Base-by-base conservation (phyloP, 805 yeast species). In the Ogataea angusta region DNA sequence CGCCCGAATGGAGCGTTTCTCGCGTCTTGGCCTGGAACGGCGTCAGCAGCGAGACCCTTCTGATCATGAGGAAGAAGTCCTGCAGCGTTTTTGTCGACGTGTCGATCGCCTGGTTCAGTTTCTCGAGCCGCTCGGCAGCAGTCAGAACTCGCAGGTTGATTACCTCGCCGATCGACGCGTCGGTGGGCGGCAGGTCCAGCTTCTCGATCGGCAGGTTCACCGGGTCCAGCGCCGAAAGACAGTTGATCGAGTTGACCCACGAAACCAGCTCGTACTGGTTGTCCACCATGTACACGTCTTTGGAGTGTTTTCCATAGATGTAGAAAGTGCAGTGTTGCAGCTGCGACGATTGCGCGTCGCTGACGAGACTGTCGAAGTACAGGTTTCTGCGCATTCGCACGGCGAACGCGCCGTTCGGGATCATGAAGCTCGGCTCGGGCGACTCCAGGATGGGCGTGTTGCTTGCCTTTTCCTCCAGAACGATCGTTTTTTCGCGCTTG, bases 191-290 rank as follows among this genome's bases (percentile, higher is more conserved):
- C 12, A 40, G 30, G 14, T 43, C 38, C 45, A 54, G 34, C 45
- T 46, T 41, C 21, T 51, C 43, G 52, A 57, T 19, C 42, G 47
- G 52, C 51, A 40, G 34, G 28, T 23, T 64, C 44, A 44, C 60
- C 1, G 71, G 60, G 26, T 68, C 69, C 40, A 76, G 56, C 0
- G 81, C 68, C 1, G 80, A 69, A 6, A 75, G 63, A 47, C 67
- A 72, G 48, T 80, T 79, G 51, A 80, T 75, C 6, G 74, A 59
- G 24, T 64, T 66, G 28, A 81, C 69, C 90, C 90, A 83, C 16
- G 73, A 72, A n/a, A 60, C 53, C 59, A 73, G 62, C 29, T 79
- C 85, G 16, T 60, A 59, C n/a, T 57, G 55, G 16, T 63, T 62
- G 6, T 55, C 60, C 10, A 79, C 76, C 50, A 63, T 63, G 53